Evolutionary conservation across 75 land plant species (phyloP).

Genomic region (Pinus tabuliformis): DNA sequence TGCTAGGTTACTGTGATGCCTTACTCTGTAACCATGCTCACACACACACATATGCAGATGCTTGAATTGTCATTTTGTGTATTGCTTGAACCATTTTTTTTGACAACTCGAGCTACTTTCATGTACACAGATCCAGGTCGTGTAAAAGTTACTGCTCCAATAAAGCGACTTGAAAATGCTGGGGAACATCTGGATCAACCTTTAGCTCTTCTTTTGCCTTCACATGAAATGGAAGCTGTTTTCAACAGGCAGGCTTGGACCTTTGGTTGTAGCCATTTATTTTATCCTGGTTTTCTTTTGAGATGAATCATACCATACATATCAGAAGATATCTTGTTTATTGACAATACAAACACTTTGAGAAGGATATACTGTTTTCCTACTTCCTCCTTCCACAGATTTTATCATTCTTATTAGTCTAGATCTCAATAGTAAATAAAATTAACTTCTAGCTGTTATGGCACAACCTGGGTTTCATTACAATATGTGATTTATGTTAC

Average conservation of each 20-base stretch:
- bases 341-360: neutral
- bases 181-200: slow-evolving; percentile 15
- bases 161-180: slow-evolving; percentile 37
- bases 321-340: too few relatives aligned
- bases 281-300: neutral
- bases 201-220: slow-evolving; percentile 60
- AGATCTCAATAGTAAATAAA: neutral
- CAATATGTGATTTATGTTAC: neutral
- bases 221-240: slow-evolving; percentile 38
- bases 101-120: neutral
- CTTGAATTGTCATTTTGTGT: neutral
- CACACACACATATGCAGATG: neutral
- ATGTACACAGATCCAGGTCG: slow-evolving; percentile 66
- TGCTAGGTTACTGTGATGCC: neutral
- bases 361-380: neutral
- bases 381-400: neutral
- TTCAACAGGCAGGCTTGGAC: slow-evolving; percentile 29
- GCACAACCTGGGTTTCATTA: too few relatives aligned
- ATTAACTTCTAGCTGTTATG: neutral
- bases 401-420: neutral
- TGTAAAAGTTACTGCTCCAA: slow-evolving; percentile 63
- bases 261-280: slow-evolving; percentile 1
- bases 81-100: neutral
- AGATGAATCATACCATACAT: neutral
- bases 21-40: neutral